These are phyloP conservation scores for Eucalyptus regnans DNA, from an alignment of 345 rosid genomes.

Conservation along the genomic window DNA sequence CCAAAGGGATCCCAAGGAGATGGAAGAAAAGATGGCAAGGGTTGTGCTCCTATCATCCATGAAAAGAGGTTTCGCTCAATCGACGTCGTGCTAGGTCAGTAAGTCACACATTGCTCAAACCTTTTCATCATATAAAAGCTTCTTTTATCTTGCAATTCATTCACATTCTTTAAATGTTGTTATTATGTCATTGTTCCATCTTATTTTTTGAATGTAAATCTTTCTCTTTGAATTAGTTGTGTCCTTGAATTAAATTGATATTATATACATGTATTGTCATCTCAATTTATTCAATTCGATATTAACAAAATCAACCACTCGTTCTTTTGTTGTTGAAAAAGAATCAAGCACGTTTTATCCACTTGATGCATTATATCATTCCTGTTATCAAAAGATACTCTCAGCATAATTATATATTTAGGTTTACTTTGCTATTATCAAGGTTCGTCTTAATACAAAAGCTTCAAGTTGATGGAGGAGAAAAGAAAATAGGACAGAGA, in stretches of 20 bases:
- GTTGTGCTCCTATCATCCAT: background rate
- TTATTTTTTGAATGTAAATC: background rate
- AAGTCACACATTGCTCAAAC: too few species aligned
- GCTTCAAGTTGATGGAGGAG: background rate
- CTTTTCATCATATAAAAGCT: too few species aligned
- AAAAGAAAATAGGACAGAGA: background rate
- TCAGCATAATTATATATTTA: background rate
- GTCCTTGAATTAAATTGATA: too few species aligned
- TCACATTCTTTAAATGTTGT: too few species aligned
- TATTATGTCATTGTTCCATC: background rate
- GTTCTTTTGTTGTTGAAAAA: background rate
- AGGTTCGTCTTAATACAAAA: background rate
- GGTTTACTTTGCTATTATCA: background rate
- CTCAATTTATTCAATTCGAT: background rate
- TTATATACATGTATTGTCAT: background rate
- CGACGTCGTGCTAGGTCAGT: too few species aligned
- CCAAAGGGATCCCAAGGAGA: conserved; percentile 8
- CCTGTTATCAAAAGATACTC: background rate
- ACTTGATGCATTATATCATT: background rate
- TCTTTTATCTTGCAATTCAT: too few species aligned
- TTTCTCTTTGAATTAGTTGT: too few species aligned
- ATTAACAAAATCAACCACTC: background rate
- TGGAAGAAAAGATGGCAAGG: background rate
- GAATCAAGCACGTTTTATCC: background rate
- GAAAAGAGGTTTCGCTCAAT: background rate